Evolutionary conservation across 257 asterid species (phyloP).

Genomic region (Misopates orontium): DNA sequence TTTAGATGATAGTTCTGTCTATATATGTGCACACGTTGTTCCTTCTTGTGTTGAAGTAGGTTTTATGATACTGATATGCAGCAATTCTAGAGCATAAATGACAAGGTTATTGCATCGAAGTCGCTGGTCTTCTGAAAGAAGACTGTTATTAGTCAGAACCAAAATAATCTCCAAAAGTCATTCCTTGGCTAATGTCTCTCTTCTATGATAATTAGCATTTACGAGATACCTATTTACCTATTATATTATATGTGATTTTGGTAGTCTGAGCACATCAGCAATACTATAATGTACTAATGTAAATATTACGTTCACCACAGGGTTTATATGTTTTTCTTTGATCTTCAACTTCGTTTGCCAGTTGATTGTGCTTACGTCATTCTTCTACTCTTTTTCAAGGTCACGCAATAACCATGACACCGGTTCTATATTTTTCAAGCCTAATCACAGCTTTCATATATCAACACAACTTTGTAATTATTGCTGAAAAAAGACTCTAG

Average conservation of each 20-base stretch:
- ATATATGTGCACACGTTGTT: neutral
- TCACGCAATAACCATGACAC: neutral
- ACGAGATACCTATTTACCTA: neutral
- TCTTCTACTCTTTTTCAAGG: neutral
- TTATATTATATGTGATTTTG: neutral
- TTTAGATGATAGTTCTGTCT: conserved; percentile 1
- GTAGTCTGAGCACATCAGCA: too few species aligned
- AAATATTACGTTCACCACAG: too few species aligned
- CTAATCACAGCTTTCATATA: neutral
- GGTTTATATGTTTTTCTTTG: neutral
- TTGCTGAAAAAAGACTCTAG: neutral
- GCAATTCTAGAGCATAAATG: neutral
- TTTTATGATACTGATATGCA: neutral
- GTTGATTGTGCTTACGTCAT: neutral
- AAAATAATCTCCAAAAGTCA: neutral
- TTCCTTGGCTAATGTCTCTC: neutral
- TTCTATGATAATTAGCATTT: neutral
- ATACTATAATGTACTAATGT: too few species aligned
- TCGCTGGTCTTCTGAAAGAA: neutral
- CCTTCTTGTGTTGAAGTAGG: neutral
- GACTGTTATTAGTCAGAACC: neutral
- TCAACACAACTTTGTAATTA: neutral
- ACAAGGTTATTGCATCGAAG: neutral
- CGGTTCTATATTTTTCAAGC: neutral
- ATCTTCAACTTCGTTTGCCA: neutral